Base-by-base conservation (phyloP, 1,284 basidiomycete species). In the Papiliotrema fonsecae region DNA sequence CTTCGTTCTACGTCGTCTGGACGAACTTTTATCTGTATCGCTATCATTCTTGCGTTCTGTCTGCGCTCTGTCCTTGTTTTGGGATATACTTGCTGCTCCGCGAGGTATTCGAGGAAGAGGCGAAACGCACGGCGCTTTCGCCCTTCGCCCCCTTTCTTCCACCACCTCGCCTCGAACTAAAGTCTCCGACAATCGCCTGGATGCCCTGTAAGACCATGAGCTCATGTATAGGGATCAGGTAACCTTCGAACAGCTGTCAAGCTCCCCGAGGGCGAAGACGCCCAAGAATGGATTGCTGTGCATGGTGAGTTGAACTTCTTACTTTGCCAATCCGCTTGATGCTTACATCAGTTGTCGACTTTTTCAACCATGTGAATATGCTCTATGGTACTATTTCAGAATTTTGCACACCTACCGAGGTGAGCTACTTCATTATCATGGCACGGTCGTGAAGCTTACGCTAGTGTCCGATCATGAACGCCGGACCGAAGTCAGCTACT, bases 381-480 rank as follows among this genome's bases (percentile, higher is more conserved):
- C 77, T 94, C 13, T 97, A 96, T 65, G 92, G 92, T 9, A 96
- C 91, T 4, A 83, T 97, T 18, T 93, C 91, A 5, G 92, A 97
- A 74, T 97, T 97, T 67, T 97, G 92, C 72, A 94, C 88, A n/a
- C 80, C 85, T 16, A 82, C 89, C 65, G 88, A 94, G 79, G 89
- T 86, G 66, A 56, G 74, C 58, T 32, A 27, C 2, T 22, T 19
- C 31, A 19, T 32, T 36, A 19, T 16, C 13, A 44, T 16, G 16
- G 35, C 24, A 16, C 16, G 21, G 32, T 16, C 22, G 14, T 19
- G 10, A n/a, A 39, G 35, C 39, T 47, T 13, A 42, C 16, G 11
- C 5, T 18, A 94, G 86, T 99, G 96, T 69, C 91, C 92, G 6
- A 87, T 97, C 59, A 99, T 99, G 96, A 96, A 92, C 66, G 94